These are phyloP conservation scores for Solanum hybrid DNA, from an alignment of 305 asterid species.

Conservation along the genomic window DNA sequence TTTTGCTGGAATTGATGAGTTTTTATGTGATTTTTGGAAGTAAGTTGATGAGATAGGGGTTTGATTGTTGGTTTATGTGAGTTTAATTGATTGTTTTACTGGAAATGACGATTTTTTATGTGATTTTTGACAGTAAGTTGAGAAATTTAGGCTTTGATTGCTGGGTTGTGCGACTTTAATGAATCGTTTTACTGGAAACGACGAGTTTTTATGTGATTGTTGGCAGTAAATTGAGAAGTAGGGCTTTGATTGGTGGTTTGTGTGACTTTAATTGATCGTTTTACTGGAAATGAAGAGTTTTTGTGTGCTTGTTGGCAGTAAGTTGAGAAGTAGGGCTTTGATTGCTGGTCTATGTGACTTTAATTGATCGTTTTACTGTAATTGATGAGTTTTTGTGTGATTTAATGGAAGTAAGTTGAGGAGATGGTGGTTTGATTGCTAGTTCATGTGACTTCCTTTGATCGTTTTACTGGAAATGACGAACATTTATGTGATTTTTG, in stretches of 20 bases:
- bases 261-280: background rate
- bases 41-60: background rate
- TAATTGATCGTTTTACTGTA: background rate
- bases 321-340: slow-evolving; percentile 2
- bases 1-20: background rate
- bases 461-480: background rate
- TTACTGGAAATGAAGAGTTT: background rate
- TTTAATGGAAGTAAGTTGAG: slow-evolving; percentile 6
- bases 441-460: background rate
- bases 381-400: background rate
- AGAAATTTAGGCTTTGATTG: slow-evolving; percentile 17
- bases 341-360: background rate
- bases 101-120: slow-evolving; percentile 6
- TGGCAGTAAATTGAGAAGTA: background rate
- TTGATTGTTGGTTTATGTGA: background rate
- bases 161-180: background rate
- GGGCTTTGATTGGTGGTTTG: background rate
- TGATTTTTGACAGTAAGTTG: slow-evolving; percentile 17
- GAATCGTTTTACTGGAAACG: background rate
- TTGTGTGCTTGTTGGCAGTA: slow-evolving; percentile 2
- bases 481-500: slow-evolving; percentile 1
- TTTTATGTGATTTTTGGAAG: slow-evolving; percentile 5
- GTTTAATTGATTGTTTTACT: background rate
- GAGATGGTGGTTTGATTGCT: background rate
- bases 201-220: background rate